phyloP scores from a whole-genome alignment of 495 filamentous ascomycete species.

The Elaphomyces granulatus region DNA sequence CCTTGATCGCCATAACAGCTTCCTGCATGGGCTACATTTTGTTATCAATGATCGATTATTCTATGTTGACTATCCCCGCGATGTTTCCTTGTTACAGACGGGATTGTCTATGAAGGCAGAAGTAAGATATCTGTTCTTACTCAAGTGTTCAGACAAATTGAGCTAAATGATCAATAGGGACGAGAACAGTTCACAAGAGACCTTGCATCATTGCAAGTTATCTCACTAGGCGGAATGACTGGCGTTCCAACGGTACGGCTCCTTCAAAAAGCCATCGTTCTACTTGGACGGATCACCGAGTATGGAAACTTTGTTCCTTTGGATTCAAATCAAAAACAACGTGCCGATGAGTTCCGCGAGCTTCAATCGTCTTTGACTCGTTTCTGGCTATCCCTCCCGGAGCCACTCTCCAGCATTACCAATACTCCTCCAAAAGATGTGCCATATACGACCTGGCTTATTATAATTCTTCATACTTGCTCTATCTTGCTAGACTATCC shows the following conservation, averaged over 20 bases:
- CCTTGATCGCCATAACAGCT: constrained; percentile 1
- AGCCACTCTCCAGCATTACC: not conserved
- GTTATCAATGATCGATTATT: constrained; percentile 1
- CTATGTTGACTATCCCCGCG: constrained; percentile 1
- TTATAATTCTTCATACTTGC: constrained; percentile 1
- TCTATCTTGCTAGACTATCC: constrained; percentile 1
- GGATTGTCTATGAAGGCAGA: no score
- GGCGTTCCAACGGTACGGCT: not conserved
- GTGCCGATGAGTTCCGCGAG: not conserved
- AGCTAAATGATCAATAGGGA: no score
- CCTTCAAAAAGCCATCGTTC: constrained; percentile 1
- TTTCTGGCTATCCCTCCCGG: not conserved
- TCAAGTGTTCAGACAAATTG: no score
- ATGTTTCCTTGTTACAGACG: no score
- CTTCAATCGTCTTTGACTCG: not conserved
- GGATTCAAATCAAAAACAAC: constrained; percentile 1
- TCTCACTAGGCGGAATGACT: not conserved
- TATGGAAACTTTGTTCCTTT: not conserved
- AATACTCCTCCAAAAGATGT: no score
- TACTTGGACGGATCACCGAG: constrained; percentile 1
- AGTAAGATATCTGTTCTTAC: no score
- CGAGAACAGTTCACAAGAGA: not conserved
- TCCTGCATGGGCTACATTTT: constrained; percentile 1
- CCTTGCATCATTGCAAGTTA: not conserved
- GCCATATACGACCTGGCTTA: not conserved